Conservation (phyloP, 1,284 basidiomycete species). For the Puccinia hordei region DNA sequence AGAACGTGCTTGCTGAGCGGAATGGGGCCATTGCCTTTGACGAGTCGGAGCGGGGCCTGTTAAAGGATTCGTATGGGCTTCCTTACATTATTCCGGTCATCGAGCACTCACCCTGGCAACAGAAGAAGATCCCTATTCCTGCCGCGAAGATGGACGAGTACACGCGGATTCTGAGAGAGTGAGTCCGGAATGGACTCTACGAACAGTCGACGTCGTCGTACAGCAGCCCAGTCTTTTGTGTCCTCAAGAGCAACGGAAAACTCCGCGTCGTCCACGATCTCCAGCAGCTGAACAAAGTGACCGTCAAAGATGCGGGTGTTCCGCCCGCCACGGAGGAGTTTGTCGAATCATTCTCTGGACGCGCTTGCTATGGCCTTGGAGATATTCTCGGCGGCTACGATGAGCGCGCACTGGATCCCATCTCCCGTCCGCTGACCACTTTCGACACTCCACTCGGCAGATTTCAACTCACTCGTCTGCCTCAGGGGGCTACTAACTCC, state of each 20-base stretch:
- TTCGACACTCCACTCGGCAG: no score
- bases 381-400: neutral
- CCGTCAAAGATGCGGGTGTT: slow-evolving; percentile 10
- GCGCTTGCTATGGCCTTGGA: slow-evolving; percentile 13
- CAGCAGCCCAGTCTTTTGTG: slow-evolving; percentile 13
- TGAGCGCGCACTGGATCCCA: no score
- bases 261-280: slow-evolving; percentile 15
- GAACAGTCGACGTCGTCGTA: slow-evolving; percentile 16
- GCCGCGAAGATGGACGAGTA: neutral
- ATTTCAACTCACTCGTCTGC: no score
- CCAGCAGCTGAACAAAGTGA: slow-evolving; percentile 20
- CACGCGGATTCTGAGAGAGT: slow-evolving; percentile 10
- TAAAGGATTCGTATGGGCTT: slow-evolving; percentile 2
- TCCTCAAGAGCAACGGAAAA: neutral
- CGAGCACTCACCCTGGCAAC: neutral
- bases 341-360: slow-evolving; percentile 18
- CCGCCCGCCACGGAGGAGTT: slow-evolving; percentile 8
- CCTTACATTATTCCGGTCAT: slow-evolving; percentile 29
- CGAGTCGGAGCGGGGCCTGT: neutral
- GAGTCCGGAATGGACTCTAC: neutral
- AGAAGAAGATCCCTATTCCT: neutral
- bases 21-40: neutral
- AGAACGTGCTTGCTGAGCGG: neutral
- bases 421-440: no score
- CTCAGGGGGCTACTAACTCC: neutral